Base-by-base conservation (phyloP, 179 eudicot species). In the Silene noctiflora region DNA sequence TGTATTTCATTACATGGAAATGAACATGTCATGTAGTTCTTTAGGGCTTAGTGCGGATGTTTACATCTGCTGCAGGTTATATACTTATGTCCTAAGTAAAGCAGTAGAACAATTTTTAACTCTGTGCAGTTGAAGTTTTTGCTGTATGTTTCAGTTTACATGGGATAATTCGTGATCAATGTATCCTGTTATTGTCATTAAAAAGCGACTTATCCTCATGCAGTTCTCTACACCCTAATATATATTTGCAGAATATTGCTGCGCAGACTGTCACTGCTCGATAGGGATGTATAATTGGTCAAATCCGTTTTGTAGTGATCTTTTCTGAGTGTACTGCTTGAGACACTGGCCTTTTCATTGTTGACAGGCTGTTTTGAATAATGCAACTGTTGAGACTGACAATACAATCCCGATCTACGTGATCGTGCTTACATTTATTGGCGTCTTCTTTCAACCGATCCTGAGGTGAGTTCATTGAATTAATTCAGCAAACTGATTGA, bases 381-480 rank as follows among this genome's bases (percentile, higher is more conserved):
- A 92, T 84, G 97, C 98, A 69, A 95, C 99, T 77, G 93, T 92
- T 82, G 99, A 95, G 86, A 95, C 99, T 67, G 99, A 95, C 85
- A 95, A 95, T 81, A 95, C 85, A 95, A 95, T 81, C 99, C 99
- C 19, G 99, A 95, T 83, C 83, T 95, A 74, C 94, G 99, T 68
- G 99, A 95, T 75, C 99, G 99, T 77, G 99, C 99, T 61, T 91
- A 95, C 79, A 95, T 95, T 69, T 95, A 95, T 77, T 95, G 99
- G 99, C 97, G 97, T 56, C 97, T 95, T 80, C 97, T 95, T 63
- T 95, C 99, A 69, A 95, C 97, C 67, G 99, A 95, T 86, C 99
- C 99, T 12, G 99, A 95, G 99, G 99, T 94, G 73, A 78, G 82
- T 72, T 56, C 69, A 65, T 22, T 19, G 8, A 62, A 44, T 61